A percentile compares a stretch with the other conserved stretches of the same genome.
These are phyloP conservation scores for Cladosporium sp. DNA, from an alignment of 2,329 filamentous ascomycete genomes.

Conservation along the genomic window DNA sequence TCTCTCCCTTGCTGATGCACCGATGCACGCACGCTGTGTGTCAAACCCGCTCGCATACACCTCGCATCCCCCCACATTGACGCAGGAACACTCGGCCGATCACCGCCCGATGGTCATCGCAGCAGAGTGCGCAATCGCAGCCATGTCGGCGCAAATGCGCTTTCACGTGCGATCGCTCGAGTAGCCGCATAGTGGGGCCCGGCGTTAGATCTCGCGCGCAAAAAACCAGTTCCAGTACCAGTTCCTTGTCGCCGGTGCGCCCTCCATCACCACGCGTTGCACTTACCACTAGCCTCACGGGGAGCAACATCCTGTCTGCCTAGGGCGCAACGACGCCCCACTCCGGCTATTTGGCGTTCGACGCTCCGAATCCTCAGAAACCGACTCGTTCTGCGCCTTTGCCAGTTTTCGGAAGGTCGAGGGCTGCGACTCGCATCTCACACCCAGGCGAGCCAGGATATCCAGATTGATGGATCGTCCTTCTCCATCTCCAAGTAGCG, in stretches of 20 bases:
- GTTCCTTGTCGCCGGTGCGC: conserved; percentile 18
- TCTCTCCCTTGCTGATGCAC: conserved; percentile 10
- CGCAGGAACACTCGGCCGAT: conserved; percentile 14
- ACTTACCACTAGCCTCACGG: conserved; percentile 16
- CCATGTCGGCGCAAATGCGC: not conserved
- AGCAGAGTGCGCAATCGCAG: not conserved
- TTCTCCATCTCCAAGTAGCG: conserved; percentile 4
- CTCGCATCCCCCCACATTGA: conserved; percentile 11
- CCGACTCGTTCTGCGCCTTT: conserved; percentile 8
- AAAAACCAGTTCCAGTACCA: conserved; percentile 7
- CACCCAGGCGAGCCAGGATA: not conserved
- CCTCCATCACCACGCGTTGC: conserved; percentile 18
- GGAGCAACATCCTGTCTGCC: conserved; percentile 8
- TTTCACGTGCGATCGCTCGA: conserved; percentile 18
- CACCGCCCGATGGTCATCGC: not conserved
- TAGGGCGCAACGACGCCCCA: conserved; percentile 17
- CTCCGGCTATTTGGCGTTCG: conserved; percentile 1
- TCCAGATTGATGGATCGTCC: not conserved
- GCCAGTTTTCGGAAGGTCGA: conserved; percentile 7
- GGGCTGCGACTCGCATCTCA: conserved; percentile 6
- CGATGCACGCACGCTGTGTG: conserved; percentile 6
- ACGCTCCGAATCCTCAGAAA: conserved; percentile 16
- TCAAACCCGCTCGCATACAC: conserved; percentile 13
- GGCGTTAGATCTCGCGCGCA: conserved; percentile 18
- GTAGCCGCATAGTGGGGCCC: conserved; percentile 11